Evolutionary conservation across 176 grass and related monocot genomes (phyloP), one percentile per base, ranked within the genome.

Genomic region (Secale cereale): DNA sequence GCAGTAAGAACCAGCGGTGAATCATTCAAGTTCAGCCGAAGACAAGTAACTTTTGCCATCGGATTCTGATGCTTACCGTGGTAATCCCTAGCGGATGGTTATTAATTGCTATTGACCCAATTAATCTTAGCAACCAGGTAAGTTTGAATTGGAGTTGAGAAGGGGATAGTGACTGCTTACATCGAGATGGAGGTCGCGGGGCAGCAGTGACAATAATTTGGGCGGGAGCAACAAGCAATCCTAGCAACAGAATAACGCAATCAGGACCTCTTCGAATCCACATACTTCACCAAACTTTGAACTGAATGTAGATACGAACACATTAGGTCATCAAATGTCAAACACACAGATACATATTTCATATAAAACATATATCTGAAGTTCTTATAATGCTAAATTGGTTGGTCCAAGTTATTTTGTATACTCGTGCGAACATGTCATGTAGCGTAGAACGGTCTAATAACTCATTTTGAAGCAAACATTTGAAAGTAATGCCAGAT

Each of bases 121-220:
- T n/a, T n/a, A n/a, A n/a, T n/a, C n/a, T n/a, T n/a, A n/a, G n/a
- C n/a, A n/a, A n/a, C n/a, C n/a, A n/a, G n/a, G n/a, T n/a, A n/a
- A n/a, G n/a, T n/a, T n/a, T n/a, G n/a, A n/a, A n/a, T n/a, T n/a
- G n/a, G n/a, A n/a, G n/a, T n/a, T n/a, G n/a, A 2, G 43, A 61
- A 69, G 20, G 23, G 23, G 23, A 15, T 20, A 54, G 33, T 48
- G 0, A 17, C 2, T 15, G n/a, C 80, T 91, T 85, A 95, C 95
- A 81, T 98, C 92, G 6, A 92, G 80, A 15, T 89, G 93, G 65
- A 98, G 92, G 87, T 95, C 91, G 14, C 84, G 69, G 36, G 94
- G 74, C 22, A 92, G 92, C 5, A 72, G 81, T 4, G 92, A 92
- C 10, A 94, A 12, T 78, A 87, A 94, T 83, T 94, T 91, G 54